These are phyloP conservation scores for Trichoderma polysporum DNA, from an alignment of 2,329 filamentous ascomycete genomes.

Conservation along the genomic window DNA sequence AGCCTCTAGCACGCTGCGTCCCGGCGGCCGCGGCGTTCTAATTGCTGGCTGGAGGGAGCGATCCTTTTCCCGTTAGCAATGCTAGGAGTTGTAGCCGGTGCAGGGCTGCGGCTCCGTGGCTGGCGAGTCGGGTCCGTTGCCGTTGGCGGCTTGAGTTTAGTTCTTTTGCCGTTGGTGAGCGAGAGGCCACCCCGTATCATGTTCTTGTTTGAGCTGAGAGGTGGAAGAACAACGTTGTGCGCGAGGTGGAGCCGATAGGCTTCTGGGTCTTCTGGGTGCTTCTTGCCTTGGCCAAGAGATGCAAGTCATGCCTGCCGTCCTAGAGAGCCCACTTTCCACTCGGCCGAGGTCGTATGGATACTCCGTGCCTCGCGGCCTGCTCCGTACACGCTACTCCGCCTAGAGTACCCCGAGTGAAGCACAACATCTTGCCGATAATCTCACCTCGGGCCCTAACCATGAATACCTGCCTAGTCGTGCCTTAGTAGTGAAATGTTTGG, in stretches of 20 bases:
- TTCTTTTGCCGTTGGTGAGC: not conserved
- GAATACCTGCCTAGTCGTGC: not conserved
- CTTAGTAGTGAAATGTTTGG: not conserved
- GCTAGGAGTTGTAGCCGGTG: too few relatives aligned
- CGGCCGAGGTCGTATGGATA: constrained; percentile 3
- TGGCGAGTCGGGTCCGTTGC: constrained; percentile 19
- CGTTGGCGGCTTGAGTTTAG: not conserved
- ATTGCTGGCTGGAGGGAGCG: not conserved
- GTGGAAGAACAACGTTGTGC: not conserved
- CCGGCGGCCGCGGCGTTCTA: constrained; percentile 1
- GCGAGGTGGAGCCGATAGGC: not conserved
- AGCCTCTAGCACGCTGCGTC: not conserved
- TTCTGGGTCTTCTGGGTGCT: not conserved
- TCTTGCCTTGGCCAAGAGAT: constrained; percentile 10
- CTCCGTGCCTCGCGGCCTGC: not conserved
- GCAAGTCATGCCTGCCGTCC: constrained; percentile 17
- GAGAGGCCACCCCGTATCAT: constrained; percentile 1
- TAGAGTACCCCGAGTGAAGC: not conserved
- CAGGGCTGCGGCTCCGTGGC: not conserved
- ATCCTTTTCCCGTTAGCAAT: not conserved
- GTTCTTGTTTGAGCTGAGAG: not conserved
- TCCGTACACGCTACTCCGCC: not conserved
- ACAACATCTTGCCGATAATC: not conserved
- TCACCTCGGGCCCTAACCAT: not conserved
- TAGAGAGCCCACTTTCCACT: constrained; percentile 5